Percentiles rank a stretch among this genome's conserved stretches.
Conservation (phyloP, 2,329 filamentous ascomycete species). For the Huntiella omanensis region DNA sequence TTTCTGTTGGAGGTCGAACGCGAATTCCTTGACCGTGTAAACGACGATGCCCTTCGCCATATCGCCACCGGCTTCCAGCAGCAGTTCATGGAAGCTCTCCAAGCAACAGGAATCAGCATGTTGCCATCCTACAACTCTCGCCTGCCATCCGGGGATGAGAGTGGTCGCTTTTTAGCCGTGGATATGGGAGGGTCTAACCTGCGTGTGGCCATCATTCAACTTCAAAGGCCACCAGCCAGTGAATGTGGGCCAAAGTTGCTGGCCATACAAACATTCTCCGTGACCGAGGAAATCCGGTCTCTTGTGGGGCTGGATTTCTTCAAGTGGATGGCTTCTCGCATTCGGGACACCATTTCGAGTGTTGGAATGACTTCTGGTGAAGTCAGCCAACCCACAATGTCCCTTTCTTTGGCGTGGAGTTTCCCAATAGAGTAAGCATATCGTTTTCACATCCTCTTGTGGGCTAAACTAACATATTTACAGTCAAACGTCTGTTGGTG, state of each 20-base stretch:
- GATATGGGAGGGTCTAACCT: slow-evolving; percentile 54
- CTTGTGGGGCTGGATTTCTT: slow-evolving; percentile 43
- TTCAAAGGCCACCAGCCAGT: slow-evolving; percentile 22
- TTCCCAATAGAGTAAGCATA: slow-evolving; percentile 48
- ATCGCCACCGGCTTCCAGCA: slow-evolving; percentile 32
- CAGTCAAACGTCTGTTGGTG: slow-evolving; percentile 44
- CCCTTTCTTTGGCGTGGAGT: slow-evolving; percentile 47
- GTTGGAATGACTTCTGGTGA: slow-evolving; percentile 19
- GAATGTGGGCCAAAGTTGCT: slow-evolving; percentile 21
- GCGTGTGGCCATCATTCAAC: slow-evolving; percentile 42
- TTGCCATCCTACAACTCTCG: slow-evolving; percentile 47
- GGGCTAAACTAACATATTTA: slow-evolving; percentile 14
- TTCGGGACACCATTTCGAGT: slow-evolving; percentile 33
- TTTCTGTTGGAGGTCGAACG: slow-evolving; percentile 39
- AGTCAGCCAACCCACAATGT: slow-evolving; percentile 18
- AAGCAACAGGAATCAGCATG: slow-evolving; percentile 38
- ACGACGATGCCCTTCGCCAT: slow-evolving; percentile 22
- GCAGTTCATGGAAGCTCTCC: slow-evolving; percentile 35
- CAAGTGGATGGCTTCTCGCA: slow-evolving; percentile 46
- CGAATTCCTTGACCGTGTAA: slow-evolving; percentile 29
- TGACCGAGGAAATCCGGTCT: slow-evolving; percentile 34
- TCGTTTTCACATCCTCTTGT: neutral
- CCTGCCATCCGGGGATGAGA: slow-evolving; percentile 40
- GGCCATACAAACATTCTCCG: slow-evolving; percentile 27
- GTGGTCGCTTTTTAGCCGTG: slow-evolving; percentile 40